Base-by-base conservation (phyloP, 2,329 filamentous ascomycete species). In the Botrytis medusae region DNA sequence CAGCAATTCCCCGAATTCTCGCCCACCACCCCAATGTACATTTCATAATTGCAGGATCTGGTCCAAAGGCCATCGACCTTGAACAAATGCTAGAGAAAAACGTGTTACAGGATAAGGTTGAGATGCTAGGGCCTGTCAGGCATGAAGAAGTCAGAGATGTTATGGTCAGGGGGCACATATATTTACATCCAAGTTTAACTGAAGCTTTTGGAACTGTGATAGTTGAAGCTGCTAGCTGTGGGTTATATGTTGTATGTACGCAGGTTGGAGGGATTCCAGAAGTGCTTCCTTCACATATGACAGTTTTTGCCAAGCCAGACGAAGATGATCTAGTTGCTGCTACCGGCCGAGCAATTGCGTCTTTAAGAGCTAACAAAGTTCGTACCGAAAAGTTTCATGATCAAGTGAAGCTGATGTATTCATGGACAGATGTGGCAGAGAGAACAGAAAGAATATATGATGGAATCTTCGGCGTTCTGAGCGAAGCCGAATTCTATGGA, bases 71-170 rank as follows among this genome's bases (percentile, higher is more conserved):
- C 32, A 99, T 99, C 76, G 96, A 99, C 80, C 86, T 99, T 2
- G 96, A 99, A 82, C 97, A 99, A 80, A 99, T 98, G 92, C 90
- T 99, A 59, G 96, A 99, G 84, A 92, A 94, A 75, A 95, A 97
- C 78, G 93, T 97, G 6, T 86, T 98, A 14, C 95, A 98, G 81
- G 95, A 98, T 80, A 92, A 94, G 69, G 95, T 99, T 16, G 92
- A 97, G 79, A 92, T 99, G 86, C 87, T 99, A 5, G 96, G 96
- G 4, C 91, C 95, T 12, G 91, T 99, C 32, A 92, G 95, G 29
- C 96, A 99, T 81, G 97, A 99, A 81, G 94, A 98, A 79, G 96
- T 99, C 25, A 91, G 96, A 76, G 94, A 98, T 81, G 95, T 99
- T 75, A 99, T 99, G 96, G 92, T 98, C 29, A 90, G 93, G 72